These are phyloP conservation scores for Nakazawaea ambrosiae DNA, from an alignment of 805 yeast species.

Conservation along the genomic window DNA sequence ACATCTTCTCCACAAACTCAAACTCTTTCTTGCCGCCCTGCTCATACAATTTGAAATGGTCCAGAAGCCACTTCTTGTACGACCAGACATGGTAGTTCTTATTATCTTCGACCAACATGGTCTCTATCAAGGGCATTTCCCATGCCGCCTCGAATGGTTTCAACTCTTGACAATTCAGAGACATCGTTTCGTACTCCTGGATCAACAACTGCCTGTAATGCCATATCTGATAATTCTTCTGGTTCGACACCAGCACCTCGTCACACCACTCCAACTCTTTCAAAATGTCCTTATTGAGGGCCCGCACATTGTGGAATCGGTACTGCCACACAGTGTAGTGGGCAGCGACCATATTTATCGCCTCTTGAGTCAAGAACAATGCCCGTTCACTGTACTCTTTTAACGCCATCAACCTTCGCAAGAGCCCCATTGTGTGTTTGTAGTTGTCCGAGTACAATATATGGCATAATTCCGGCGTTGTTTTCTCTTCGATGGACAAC, in stretches of 20 bases:
- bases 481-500: neutral
- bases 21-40: constrained; percentile 43
- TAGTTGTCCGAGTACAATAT: constrained; percentile 73
- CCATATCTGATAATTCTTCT: constrained; percentile 97
- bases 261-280: constrained; percentile 79
- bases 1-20: constrained; percentile 36
- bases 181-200: constrained; percentile 23
- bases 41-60: constrained; percentile 42
- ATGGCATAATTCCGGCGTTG: constrained; percentile 36
- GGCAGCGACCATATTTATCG: constrained; percentile 70
- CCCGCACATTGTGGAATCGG: constrained; percentile 43
- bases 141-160: constrained; percentile 31
- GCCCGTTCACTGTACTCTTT: constrained; percentile 71
- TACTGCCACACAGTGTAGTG: constrained; percentile 90
- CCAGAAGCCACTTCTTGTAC: constrained; percentile 77
- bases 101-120: constrained; percentile 69
- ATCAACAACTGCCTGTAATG: constrained; percentile 74
- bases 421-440: constrained; percentile 47
- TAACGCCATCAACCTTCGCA: constrained; percentile 50
- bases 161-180: too few relatives aligned
- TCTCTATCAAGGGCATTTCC: constrained; percentile 59
- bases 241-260: constrained; percentile 61
- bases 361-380: constrained; percentile 52
- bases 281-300: constrained; percentile 28
- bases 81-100: constrained; percentile 98